Evolutionary conservation across 495 filamentous ascomycete genomes (phyloP).

Genomic region (Lineolata rhizophorae): DNA sequence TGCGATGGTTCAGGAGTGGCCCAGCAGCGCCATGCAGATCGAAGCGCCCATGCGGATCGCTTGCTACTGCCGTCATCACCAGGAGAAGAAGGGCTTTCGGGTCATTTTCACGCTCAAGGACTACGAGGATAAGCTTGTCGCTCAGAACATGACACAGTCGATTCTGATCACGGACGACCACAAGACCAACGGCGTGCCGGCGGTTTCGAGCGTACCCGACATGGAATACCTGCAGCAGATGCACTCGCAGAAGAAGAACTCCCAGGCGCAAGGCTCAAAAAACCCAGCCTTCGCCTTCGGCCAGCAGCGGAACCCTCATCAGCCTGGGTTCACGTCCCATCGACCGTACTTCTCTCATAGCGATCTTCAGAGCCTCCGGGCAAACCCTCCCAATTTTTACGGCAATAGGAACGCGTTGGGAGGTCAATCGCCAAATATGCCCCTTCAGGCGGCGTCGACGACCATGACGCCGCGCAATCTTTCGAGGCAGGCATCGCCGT

Average conservation of each 20-base stretch:
- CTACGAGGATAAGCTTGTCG: conserved; percentile 44
- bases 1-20: no score
- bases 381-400: no score
- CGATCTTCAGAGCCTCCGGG: conserved; percentile 2
- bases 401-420: no score
- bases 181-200: conserved; percentile 43
- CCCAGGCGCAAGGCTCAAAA: no score
- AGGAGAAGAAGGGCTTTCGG: conserved; percentile 76
- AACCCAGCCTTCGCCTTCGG: no score
- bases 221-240: not conserved
- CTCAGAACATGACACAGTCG: conserved; percentile 64
- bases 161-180: conserved; percentile 97
- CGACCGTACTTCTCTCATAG: not conserved
- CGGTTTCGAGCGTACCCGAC: conserved; percentile 13
- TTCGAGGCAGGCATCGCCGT: conserved; percentile 53
- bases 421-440: no score
- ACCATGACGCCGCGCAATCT: conserved; percentile 31
- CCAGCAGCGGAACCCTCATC: no score
- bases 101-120: conserved; percentile 90
- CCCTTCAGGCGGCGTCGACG: not conserved
- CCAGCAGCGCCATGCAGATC: conserved; percentile 53
- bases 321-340: no score
- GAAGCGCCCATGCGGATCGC: conserved; percentile 87
- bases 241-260: conserved; percentile 16
- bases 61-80: conserved; percentile 88